Evolutionary conservation across 768 basidiomycete genomes (phyloP), one percentile per base, ranked within the genome.

Genomic region (Lactifluus subvellereus): DNA sequence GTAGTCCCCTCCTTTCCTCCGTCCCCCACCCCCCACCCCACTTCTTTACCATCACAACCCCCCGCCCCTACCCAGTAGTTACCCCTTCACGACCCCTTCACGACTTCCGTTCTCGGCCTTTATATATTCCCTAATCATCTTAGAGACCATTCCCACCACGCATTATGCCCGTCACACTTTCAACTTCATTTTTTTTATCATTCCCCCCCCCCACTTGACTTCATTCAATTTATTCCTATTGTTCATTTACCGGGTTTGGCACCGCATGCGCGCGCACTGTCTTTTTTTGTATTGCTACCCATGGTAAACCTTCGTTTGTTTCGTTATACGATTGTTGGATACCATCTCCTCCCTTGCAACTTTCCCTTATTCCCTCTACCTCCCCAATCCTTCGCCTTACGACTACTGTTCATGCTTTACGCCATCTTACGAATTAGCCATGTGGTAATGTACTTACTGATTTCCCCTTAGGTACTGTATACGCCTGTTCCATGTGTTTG

Each of bases 151-250:
- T 40, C 33, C 20, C 20, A n/a, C 43, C 22, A 30, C 51, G 43
- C 61, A 63, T 63, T 42, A 52, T 40, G 51, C 40, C 52, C 16
- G n/a, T 54, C 37, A 30, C 30, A 58, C 38, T 35, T 33, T 18
- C 13, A 5, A 22, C 7, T 18, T 20, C 64, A 65, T 48, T 7
- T 54, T 54, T 57, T 22, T 33, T 27, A 27, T 27, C 13, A 20
- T 37, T n/a, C 33, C 43, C 33, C 35, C 33, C 35, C 35, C 10
- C 10, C n/a, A 45, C 45, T 45, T 48, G 14, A 32, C 11, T 50
- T 48, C 51, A 59, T 59, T 54, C 65, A 64, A 63, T 7, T 66
- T 65, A 65, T 60, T 51, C 27, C 43, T 66, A 66, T 65, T 55
- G 37, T 54, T 60, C 49, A 51, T 45, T 51, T 45, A 53, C 58